Evolutionary conservation across 2,329 filamentous ascomycete species (phyloP), one percentile per base, ranked within the genome.

Genomic region (Dothiorella sarmentorum): DNA sequence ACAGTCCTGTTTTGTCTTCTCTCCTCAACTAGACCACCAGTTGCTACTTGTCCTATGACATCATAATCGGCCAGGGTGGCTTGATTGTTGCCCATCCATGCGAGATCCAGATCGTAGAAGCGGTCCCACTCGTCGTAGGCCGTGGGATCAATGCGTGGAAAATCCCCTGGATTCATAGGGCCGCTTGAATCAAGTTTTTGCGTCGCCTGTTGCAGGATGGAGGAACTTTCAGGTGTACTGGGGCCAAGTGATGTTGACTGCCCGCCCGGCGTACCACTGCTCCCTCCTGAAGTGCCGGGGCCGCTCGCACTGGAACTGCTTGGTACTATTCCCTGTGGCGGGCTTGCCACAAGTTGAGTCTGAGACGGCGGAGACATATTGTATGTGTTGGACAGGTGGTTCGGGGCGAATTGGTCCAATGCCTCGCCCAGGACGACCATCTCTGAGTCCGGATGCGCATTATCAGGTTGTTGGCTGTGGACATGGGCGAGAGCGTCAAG

Each of bases 401-500:
- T 58, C n/a, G 56, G 56, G n/a, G 56, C 56, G 29, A 42, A 51
- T 15, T 49, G 56, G 27, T 58, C 56, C 6, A 58, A 35, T 17
- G 56, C 13, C 20, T 58, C 45, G 26, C 45, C 56, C 13, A 58
- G 26, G 15, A 51, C 56, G 18, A 18, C 26, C 33, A 52, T 42
- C 37, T 58, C 56, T 4, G 56, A 51, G 20, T 58, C 56, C 11
- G 56, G 56, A 26, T 58, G 56, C 10, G 27, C 45, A 7, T 17
- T 26, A 15, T 42, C 43, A 17, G 22, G 31, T 20, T 38, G 33
- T 3, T 20, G 22, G 17, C 7, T 7, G n/a, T 49, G 55, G 13
- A 9, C 33, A 27, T 49, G 18, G 15, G 56, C 38, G 29, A 55
- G 18, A 15, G 88, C 71, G 49, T 87, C 56, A 10, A 58, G 45